Evolutionary conservation across 768 basidiomycete genomes (phyloP), one percentile per base, ranked within the genome.

Genomic region (Boletus edulis): DNA sequence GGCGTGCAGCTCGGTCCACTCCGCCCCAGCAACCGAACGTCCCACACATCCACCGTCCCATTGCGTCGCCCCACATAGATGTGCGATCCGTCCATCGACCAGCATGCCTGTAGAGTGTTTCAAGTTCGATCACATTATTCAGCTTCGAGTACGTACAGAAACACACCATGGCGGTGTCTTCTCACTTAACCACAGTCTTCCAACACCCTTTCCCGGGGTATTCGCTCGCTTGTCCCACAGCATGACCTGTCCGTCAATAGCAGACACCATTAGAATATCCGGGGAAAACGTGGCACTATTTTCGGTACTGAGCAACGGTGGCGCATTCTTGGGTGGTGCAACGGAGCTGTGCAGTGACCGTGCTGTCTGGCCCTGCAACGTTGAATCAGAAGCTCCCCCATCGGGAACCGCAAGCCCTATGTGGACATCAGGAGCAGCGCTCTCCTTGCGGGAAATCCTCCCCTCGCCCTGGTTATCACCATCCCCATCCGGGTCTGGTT

Each of bases 91-190:
- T 93, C 85, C 3, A 85, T 80, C 6, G 93, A 94, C 94, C 96
- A 98, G 69, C 90, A 94, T 15, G 95, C 94, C 95, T 98, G 63
- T 41, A 39, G 65, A 37, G 5, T 29, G 27, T 49, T 54, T 11
- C 40, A 22, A 17, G 46, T 49, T 45, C 52, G 35, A 53, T 57
- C 51, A 12, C 32, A 40, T 49, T 24, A 20, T 31, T 13, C 35
- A 46, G 10, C 49, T 27, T 53, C 45, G 42, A 54, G 50, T 44
- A 76, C 84, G 66, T 71, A 98, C 96, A 58, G 94, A 94, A 64
- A 96, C 81, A 72, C 94, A 97, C 94, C 94, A 98, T 12, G 92
- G 93, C 31, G 93, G 93, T 20, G 91, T 92, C 72, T 91, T 94
- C 59, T 95, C 94, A 64, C 86, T 87, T 78, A 92, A 85, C 83